Base-by-base conservation (phyloP, 73 alveolate genomes). In the Paramecium octaurelia region DNA sequence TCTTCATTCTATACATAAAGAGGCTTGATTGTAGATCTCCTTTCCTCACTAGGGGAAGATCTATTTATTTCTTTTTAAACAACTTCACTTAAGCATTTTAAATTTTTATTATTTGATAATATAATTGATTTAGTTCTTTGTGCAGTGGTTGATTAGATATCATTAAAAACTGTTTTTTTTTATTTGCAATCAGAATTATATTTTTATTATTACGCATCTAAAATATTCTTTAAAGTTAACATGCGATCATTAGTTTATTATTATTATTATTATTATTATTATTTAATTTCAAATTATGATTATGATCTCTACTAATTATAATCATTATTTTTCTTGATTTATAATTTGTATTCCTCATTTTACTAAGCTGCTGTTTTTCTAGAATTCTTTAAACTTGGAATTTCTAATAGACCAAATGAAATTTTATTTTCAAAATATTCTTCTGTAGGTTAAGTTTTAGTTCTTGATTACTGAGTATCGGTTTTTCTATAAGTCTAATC, bases 11-110 rank as follows among this genome's bases (percentile, higher is more conserved):
- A 54, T 4, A 31, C 21, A 64, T 64, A 64, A 64, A 34, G 24
- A 27, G 84, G 84, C 29, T 64, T 64, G 4, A 64, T 64, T 1
- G 84, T 64, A 64, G 84, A 64, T 64, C 84, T 10, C 9, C 84
- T 24, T 64, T 64, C 84, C 6, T 64, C 84, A 64, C 84, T 64
- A 64, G 84, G 84, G 3, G 84, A 48, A 31, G 84, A 64, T 64
- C 84, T 64, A 64, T 64, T 64, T 64, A 64, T 23, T 7, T 64
- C 84, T 64, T 27, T 64, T 64, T 64, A 12, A 7, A 64, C 84
- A 31, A 64, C 84, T 24, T 64, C 84, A 64, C 84, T 64, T 27
- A 64, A 18, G 29, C 84, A 64, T 64, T 64, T 3, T 27, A 64
- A 64, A 24, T 64, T 64, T 64, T 64, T 64, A 64, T 27, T 34